These are phyloP conservation scores for Elaeis guineensis DNA, from an alignment of 176 grass and related monocot genomes.

Conservation along the genomic window DNA sequence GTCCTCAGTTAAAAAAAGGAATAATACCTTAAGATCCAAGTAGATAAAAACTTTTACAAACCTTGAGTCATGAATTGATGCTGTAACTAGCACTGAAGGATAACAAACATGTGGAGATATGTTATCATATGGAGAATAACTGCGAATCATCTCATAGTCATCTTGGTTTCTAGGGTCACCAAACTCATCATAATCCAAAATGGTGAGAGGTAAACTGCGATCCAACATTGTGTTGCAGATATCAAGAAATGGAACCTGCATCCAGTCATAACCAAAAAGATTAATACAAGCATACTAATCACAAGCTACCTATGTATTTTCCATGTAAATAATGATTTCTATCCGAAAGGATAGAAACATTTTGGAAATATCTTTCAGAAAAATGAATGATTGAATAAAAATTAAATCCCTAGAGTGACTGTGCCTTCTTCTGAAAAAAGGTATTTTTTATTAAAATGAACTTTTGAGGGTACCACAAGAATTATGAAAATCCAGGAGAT, in stretches of 20 bases:
- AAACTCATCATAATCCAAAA: constrained; percentile 94
- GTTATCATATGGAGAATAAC: constrained; percentile 82
- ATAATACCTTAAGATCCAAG: neutral
- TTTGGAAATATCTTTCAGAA: no score
- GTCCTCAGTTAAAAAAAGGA: neutral
- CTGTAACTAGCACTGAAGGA: constrained; percentile 59
- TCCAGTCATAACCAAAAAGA: constrained; percentile 12
- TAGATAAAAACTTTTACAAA: constrained; percentile 3
- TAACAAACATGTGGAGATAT: constrained; percentile 54
- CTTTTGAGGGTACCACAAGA: no score
- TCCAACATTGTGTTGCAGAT: constrained; percentile 83
- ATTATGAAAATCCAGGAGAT: no score
- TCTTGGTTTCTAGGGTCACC: constrained; percentile 56
- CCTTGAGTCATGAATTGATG: constrained; percentile 85
- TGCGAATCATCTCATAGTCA: constrained; percentile 67
- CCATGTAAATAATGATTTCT: no score
- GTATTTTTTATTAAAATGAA: no score
- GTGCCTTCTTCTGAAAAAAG: no score
- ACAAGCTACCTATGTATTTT: neutral
- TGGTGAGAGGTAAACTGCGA: constrained; percentile 85
- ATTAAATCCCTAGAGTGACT: no score
- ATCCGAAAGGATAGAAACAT: no score
- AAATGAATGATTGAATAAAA: no score
- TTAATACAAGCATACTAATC: neutral
- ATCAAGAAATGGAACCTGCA: constrained; percentile 93